Evolutionary conservation across 345 rosid genomes (phyloP).

Genomic region (Rhodamnia argentea): DNA sequence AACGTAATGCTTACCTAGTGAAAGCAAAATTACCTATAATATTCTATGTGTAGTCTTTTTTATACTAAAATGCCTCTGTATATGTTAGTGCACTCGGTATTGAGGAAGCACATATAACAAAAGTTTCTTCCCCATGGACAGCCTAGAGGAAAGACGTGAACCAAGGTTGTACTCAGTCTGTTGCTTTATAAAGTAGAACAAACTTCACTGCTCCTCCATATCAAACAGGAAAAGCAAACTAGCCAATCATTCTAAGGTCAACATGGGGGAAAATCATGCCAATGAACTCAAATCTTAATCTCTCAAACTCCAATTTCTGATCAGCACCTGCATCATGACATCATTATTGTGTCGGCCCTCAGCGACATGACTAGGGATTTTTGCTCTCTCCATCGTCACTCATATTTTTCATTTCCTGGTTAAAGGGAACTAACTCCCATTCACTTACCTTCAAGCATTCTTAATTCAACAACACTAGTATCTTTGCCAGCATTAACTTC

Average conservation of each 20-base stretch:
- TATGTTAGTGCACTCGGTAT: neutral
- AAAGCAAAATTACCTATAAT: neutral
- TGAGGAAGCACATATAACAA: neutral
- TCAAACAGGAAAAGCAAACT: neutral
- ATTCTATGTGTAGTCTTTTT: neutral
- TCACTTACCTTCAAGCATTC: neutral
- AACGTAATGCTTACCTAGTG: neutral
- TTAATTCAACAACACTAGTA: no score
- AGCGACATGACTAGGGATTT: neutral
- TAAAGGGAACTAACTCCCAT: neutral
- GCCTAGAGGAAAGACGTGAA: neutral
- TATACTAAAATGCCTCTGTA: neutral
- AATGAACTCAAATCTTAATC: no score
- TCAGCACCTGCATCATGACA: neutral
- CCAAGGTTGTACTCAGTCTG: neutral
- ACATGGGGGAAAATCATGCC: no score
- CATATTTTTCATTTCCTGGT: no score
- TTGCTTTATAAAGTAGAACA: neutral
- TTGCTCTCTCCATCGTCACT: no score
- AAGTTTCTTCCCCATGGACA: neutral
- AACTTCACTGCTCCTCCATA: neutral
- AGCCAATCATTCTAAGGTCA: neutral
- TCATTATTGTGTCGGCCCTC: neutral
- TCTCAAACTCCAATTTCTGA: no score
- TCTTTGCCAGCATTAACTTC: neutral